Percentiles rank a stretch among this genome's conserved stretches.
These are phyloP conservation scores for Amoebophrya sp. DNA, from an alignment of 169 alveolate genomes.

Conservation along the genomic window DNA sequence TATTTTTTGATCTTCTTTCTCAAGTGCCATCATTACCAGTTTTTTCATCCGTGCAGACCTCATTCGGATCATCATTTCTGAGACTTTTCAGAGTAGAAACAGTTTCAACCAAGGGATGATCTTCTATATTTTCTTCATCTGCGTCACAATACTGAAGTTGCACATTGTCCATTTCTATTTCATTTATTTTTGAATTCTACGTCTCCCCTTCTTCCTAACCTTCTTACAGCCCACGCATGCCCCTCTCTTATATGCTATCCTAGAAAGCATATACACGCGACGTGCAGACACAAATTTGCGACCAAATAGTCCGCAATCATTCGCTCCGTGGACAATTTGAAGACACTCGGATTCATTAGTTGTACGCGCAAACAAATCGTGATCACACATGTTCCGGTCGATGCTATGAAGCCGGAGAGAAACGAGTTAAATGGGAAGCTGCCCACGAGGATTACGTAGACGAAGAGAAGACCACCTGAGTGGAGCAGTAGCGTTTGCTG, in stretches of 20 bases:
- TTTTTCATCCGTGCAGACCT: too few species aligned
- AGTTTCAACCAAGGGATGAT: too few species aligned
- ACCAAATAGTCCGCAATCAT: slow-evolving; percentile 6
- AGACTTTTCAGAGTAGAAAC: too few species aligned
- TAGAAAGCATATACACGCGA: neutral
- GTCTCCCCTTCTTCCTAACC: too few species aligned
- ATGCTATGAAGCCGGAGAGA: slow-evolving; percentile 27
- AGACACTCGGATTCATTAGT: neutral
- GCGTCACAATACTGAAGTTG: too few species aligned
- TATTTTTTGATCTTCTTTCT: too few species aligned
- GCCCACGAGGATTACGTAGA: slow-evolving; percentile 17
- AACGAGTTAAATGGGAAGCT: slow-evolving; percentile 25
- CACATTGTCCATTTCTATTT: too few species aligned
- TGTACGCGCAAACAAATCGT: neutral
- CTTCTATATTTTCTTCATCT: too few species aligned
- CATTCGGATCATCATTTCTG: too few species aligned
- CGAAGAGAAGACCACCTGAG: neutral
- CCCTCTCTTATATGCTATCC: neutral
- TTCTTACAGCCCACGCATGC: too few species aligned
- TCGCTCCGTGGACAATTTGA: neutral
- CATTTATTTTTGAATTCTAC: too few species aligned
- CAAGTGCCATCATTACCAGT: too few species aligned
- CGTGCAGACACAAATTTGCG: neutral
- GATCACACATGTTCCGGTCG: slow-evolving; percentile 20
- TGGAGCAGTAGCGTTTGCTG: neutral